Percentiles rank a stretch among this genome's conserved stretches.
Conservation (phyloP, 805 yeast genomes). For the Torulaspora franciscae region DNA sequence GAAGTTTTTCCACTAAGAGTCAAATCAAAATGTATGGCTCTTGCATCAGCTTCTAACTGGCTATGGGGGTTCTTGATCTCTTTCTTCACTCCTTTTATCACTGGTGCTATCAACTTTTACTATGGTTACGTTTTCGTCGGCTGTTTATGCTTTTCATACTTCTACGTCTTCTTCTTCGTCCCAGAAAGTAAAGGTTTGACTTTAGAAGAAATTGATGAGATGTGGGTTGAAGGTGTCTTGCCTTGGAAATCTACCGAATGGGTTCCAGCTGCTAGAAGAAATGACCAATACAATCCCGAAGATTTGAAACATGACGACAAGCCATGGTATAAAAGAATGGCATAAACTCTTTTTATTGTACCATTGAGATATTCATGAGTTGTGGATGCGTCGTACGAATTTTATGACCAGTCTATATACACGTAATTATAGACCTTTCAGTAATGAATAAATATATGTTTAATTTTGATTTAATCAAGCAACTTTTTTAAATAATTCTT, state of each 20-base stretch:
- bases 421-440: not conserved
- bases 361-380: not conserved
- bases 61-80: slow-evolving; percentile 62
- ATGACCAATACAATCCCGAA: slow-evolving; percentile 13
- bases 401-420: not conserved
- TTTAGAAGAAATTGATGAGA: slow-evolving; percentile 70
- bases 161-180: slow-evolving; percentile 63
- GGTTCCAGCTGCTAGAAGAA: slow-evolving; percentile 41
- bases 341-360: not conserved
- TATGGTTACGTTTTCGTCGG: slow-evolving; percentile 59
- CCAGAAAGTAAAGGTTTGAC: slow-evolving; percentile 73
- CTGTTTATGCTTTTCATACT: slow-evolving; percentile 46
- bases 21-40: slow-evolving; percentile 49
- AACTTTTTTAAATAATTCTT: not conserved
- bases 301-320: slow-evolving; percentile 16
- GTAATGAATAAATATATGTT: not conserved
- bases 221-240: slow-evolving; percentile 39
- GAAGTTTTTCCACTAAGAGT: slow-evolving; percentile 68
- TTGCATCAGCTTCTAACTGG: slow-evolving; percentile 58
- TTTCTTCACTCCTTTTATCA: slow-evolving; percentile 65
- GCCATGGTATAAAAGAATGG: slow-evolving; percentile 14
- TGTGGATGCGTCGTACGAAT: not conserved
- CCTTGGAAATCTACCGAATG: slow-evolving; percentile 44
- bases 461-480: not conserved
- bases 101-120: slow-evolving; percentile 56